Conservation (phyloP, 2,329 filamentous ascomycete species). For the Aureobasidium sp. region DNA sequence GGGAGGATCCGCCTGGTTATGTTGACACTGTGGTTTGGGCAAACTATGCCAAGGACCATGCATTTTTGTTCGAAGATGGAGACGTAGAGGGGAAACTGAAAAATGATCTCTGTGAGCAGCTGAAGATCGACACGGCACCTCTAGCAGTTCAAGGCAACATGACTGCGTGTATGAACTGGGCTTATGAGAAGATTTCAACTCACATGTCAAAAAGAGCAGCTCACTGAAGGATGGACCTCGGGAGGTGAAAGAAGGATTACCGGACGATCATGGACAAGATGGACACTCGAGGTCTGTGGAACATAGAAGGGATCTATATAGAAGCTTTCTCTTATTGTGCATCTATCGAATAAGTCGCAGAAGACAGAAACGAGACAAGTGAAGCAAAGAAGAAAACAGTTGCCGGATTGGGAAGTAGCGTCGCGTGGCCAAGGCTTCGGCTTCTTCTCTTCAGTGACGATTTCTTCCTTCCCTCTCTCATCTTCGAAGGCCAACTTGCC, state of each 20-base stretch:
- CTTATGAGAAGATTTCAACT: conserved; percentile 25
- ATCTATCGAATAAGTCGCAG: neutral
- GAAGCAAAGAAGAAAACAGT: neutral
- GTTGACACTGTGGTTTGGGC: conserved; percentile 95
- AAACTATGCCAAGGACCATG: conserved; percentile 77
- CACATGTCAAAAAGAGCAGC: neutral
- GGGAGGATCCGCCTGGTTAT: conserved; percentile 89
- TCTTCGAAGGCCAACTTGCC: neutral
- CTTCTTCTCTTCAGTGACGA: conserved; percentile 5
- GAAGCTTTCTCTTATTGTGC: neutral
- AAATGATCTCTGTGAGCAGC: conserved; percentile 31
- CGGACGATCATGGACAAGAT: neutral
- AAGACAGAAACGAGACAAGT: neutral
- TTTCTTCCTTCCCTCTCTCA: neutral
- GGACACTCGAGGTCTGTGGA: neutral
- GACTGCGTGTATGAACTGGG: conserved; percentile 34
- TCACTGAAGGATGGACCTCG: neutral
- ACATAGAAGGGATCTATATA: neutral
- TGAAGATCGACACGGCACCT: conserved; percentile 29
- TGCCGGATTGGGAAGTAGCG: conserved; percentile 1
- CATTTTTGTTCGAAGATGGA: conserved; percentile 66
- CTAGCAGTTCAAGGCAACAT: conserved; percentile 25
- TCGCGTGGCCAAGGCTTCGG: conserved; percentile 5
- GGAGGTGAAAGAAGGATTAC: neutral
- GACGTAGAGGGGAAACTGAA: conserved; percentile 56